phyloP scores from a whole-genome alignment of 495 filamentous ascomycete species.

The Aspergillus baeticus region DNA sequence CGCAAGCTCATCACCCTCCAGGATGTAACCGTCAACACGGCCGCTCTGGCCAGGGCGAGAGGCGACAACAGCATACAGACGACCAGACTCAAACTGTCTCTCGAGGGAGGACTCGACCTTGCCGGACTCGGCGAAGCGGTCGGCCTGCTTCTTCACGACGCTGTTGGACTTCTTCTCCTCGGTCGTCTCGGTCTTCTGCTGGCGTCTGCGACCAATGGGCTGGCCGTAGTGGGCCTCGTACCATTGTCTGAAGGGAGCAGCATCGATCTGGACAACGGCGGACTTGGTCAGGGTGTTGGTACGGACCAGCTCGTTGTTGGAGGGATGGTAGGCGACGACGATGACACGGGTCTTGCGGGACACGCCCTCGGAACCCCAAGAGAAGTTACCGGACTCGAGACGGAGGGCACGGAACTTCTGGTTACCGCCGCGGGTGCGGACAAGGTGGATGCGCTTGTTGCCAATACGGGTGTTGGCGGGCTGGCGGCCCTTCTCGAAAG shows the following conservation, averaged over 20 bases:
- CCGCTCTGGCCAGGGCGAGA: constrained; percentile 95
- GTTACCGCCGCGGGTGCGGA: constrained; percentile 98
- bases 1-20: constrained; percentile 98
- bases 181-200: constrained; percentile 67
- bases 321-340: constrained; percentile 95
- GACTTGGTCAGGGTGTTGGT: constrained; percentile 99
- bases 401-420: constrained; percentile 98
- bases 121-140: constrained; percentile 71
- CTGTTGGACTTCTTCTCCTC: constrained; percentile 90
- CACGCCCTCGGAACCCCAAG: constrained; percentile 96
- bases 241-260: constrained; percentile 98
- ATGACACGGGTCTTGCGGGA: constrained; percentile 99
- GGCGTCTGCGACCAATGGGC: constrained; percentile 81
- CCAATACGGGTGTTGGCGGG: constrained; percentile 99
- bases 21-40: constrained; percentile 93
- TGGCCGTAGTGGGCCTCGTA: constrained; percentile 99
- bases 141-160: constrained; percentile 94
- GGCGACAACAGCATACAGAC: constrained; percentile 88
- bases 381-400: constrained; percentile 99
- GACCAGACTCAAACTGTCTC: constrained; percentile 98
- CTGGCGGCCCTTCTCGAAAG: constrained; percentile 99
- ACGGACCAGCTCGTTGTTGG: constrained; percentile 99
- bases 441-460: constrained; percentile 95
- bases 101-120: constrained; percentile 93
- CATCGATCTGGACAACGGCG: constrained; percentile 97